Base-by-base conservation (phyloP, 208 protist species). In the Strigomonas galati region DNA sequence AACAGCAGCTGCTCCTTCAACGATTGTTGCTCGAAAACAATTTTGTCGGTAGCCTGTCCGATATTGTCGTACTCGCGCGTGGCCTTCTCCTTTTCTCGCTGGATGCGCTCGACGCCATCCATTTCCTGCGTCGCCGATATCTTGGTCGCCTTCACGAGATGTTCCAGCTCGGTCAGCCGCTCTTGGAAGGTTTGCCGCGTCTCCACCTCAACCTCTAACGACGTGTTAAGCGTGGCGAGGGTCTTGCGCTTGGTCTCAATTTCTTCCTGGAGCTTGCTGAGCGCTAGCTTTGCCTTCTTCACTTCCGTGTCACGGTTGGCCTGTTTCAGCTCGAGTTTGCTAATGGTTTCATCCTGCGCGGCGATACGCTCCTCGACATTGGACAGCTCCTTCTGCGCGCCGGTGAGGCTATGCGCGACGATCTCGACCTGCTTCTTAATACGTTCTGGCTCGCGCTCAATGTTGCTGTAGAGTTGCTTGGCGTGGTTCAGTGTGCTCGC, bases 161-260 rank as follows among this genome's bases (percentile, higher is more conserved):
- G 70, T 19, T 93, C 88, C 24, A 93, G 72, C 61, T 93, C 76
- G 17, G 61, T 63, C 15, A 91, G 76, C 35, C 91, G 79, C 63
- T 87, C 80, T 51, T 94, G 80, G 40, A 83, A 87, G 12, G 72
- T 65, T 54, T 91, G 78, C 19, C 84, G 83, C 59, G 84, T 80
- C 63, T 94, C 85, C 48, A 82, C 53, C 52, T 96, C 91, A 43
- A 84, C 81, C 69, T 91, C 85, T 10, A 96, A 67, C 10, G 88
- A 91, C 24, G 81, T 82, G 66, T 85, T 93, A 51, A 96, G 78
- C 7, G 85, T 94, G 48, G 87, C 86, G n/a, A 97, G 74, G 6
- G 89, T 88, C 66, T 92, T 89, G 35, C 87, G 84, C 69, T 92
- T 93, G 28, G 86, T 75, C 5, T 92, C 85, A 19, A 95, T 79